Percentiles rank a stretch among this genome's conserved stretches.
Evolutionary conservation across 257 asterid genomes (phyloP).

Genomic region (Gentiana macrophylla): DNA sequence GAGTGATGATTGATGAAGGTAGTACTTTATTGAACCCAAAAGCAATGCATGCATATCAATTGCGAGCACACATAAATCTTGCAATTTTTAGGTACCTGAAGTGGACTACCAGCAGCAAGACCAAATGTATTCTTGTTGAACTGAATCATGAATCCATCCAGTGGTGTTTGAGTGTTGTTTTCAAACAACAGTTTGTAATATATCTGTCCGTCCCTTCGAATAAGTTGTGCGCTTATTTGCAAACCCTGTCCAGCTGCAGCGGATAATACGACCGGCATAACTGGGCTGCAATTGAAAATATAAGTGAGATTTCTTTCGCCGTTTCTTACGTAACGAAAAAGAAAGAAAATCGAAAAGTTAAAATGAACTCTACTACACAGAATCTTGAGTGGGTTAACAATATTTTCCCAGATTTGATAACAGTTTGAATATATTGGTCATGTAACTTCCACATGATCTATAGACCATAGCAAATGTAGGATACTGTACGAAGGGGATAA

Average conservation of each 20-base stretch:
- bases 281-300: conserved; percentile 52
- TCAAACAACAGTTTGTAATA: conserved; percentile 90
- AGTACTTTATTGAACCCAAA: background rate
- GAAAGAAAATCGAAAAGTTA: background rate
- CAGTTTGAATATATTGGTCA: too few species aligned
- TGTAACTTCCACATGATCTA: too few species aligned
- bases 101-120: conserved; percentile 82
- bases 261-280: conserved; percentile 71
- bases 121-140: conserved; percentile 98
- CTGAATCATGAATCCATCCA: conserved; percentile 98
- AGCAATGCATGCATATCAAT: conserved; percentile 1
- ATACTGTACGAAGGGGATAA: too few species aligned
- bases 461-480: too few species aligned
- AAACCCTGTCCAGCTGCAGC: conserved; percentile 85
- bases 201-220: conserved; percentile 79
- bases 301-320: background rate
- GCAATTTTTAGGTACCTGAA: conserved; percentile 47
- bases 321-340: background rate
- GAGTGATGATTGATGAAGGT: background rate
- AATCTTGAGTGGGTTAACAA: too few species aligned
- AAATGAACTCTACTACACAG: too few species aligned
- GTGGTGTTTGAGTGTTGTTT: conserved; percentile 65
- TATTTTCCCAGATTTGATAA: too few species aligned
- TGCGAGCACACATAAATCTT: background rate
- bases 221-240: conserved; percentile 86